A percentile compares a stretch with the other conserved stretches of the same genome.
Evolutionary conservation across 768 basidiomycete species (phyloP).

Genomic region (Amanita jacksonii): DNA sequence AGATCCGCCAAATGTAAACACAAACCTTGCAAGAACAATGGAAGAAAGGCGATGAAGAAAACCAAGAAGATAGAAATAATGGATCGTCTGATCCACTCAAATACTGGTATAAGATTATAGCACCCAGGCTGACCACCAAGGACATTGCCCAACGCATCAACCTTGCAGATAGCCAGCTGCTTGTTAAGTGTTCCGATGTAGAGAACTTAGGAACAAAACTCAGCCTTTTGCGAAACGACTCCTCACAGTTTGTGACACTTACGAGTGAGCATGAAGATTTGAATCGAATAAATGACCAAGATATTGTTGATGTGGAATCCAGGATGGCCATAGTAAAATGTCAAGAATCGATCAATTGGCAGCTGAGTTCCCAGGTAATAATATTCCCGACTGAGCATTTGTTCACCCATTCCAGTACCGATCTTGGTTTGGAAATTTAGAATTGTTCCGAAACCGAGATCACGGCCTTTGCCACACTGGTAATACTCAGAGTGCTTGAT

Average conservation of each 20-base stretch:
- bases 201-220: slow-evolving; percentile 58
- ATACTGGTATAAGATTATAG: slow-evolving; percentile 93
- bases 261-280: slow-evolving; percentile 95
- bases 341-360: slow-evolving; percentile 96
- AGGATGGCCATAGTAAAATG: slow-evolving; percentile 99
- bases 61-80: slow-evolving; percentile 98
- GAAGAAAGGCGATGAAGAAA: slow-evolving; percentile 96
- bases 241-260: slow-evolving; percentile 26
- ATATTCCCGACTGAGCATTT: slow-evolving; percentile 99
- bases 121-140: slow-evolving; percentile 84
- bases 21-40: slow-evolving; percentile 88
- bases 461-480: slow-evolving; percentile 98
- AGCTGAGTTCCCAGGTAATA: slow-evolving; percentile 98
- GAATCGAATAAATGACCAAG: slow-evolving; percentile 95
- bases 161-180: slow-evolving; percentile 78
- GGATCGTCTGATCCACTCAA: slow-evolving; percentile 96
- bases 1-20: not conserved
- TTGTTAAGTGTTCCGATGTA: slow-evolving; percentile 97
- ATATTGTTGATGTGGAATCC: slow-evolving; percentile 99
- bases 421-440: slow-evolving; percentile 99
- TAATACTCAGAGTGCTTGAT: slow-evolving; percentile 99
- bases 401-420: slow-evolving; percentile 99
- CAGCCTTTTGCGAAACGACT: slow-evolving; percentile 4
- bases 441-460: slow-evolving; percentile 98
- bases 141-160: slow-evolving; percentile 72